phyloP scores from a whole-genome alignment of 2,329 filamentous ascomycete species.

The Akanthomyces muscarius region DNA sequence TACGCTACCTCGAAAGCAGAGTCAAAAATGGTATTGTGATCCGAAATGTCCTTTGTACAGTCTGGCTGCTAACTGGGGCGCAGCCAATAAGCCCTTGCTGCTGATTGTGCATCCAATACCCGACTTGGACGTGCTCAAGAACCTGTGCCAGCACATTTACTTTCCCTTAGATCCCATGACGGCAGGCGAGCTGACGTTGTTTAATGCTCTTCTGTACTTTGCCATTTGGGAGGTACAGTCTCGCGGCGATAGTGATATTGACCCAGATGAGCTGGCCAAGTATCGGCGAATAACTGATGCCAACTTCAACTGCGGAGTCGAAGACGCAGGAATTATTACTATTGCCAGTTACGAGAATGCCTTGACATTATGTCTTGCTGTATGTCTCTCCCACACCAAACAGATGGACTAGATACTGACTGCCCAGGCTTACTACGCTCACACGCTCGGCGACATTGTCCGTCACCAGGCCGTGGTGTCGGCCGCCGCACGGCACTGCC shows the following conservation, averaged over 20 bases:
- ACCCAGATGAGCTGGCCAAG: constrained; percentile 13
- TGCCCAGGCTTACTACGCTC: constrained; percentile 19
- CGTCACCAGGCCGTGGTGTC: constrained; percentile 21
- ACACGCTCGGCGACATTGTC: constrained; percentile 19
- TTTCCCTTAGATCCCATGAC: constrained; percentile 22
- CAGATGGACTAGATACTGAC: neutral
- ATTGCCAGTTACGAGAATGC: constrained; percentile 20
- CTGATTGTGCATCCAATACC: constrained; percentile 22
- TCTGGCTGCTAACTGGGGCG: neutral
- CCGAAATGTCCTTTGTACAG: neutral
- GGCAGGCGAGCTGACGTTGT: constrained; percentile 19
- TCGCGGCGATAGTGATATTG: constrained; percentile 13
- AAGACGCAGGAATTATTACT: constrained; percentile 19
- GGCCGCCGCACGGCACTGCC: constrained; percentile 20
- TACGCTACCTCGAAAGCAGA: constrained; percentile 9
- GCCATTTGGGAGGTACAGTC: constrained; percentile 20
- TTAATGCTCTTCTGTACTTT: constrained; percentile 21
- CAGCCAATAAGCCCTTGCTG: constrained; percentile 5
- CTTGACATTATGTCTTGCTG: constrained; percentile 19
- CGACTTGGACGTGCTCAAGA: constrained; percentile 18
- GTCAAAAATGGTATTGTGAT: neutral
- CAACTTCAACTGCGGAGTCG: constrained; percentile 20
- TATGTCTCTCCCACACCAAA: neutral
- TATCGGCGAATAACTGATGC: constrained; percentile 17
- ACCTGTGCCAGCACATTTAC: constrained; percentile 20